Percentiles rank a stretch among this genome's conserved stretches.
These are phyloP conservation scores for Zygoascus ofunaensis DNA, from an alignment of 805 yeast species.

Conservation along the genomic window DNA sequence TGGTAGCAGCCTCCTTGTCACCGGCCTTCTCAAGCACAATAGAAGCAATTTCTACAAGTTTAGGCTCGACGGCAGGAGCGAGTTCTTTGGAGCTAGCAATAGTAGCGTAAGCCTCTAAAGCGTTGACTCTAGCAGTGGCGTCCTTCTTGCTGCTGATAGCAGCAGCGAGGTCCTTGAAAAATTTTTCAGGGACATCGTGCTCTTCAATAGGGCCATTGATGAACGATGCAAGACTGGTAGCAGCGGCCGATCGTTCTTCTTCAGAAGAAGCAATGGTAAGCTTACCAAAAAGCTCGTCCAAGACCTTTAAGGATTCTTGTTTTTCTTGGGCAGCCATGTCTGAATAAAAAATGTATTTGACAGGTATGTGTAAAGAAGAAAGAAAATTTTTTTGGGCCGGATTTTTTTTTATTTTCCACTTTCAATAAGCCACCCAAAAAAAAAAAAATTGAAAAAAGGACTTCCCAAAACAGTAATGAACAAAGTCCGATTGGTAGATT, in stretches of 20 bases:
- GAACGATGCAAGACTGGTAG: slow-evolving; percentile 83
- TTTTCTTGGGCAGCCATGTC: slow-evolving; percentile 17
- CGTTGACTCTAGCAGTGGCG: slow-evolving; percentile 53
- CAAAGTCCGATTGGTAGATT: not conserved
- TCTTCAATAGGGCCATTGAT: slow-evolving; percentile 95
- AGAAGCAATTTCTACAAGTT: slow-evolving; percentile 67
- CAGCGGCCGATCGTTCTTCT: slow-evolving; percentile 77
- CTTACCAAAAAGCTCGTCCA: slow-evolving; percentile 87
- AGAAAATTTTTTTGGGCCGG: not conserved
- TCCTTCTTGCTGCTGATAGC: slow-evolving; percentile 78
- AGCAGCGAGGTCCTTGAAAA: slow-evolving; percentile 67
- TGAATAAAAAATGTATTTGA: not conserved
- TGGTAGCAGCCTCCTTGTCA: slow-evolving; percentile 76
- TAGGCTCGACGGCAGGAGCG: slow-evolving; percentile 94
- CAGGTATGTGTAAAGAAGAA: slow-evolving; percentile 1
- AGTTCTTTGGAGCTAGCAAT: slow-evolving; percentile 68
- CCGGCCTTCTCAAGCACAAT: slow-evolving; percentile 72
- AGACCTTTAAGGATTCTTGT: slow-evolving; percentile 46
- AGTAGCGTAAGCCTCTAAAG: slow-evolving; percentile 74
- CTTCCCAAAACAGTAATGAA: not conserved
- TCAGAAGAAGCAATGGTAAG: slow-evolving; percentile 72
- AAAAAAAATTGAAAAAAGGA: slow-evolving; percentile 3
- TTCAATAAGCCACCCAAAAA: not conserved
- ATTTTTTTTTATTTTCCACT: not conserved
- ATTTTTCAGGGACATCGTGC: slow-evolving; percentile 91